Evolutionary conservation across 495 filamentous ascomycete genomes (phyloP).

Genomic region (Penicillium psychrofluorescens): DNA sequence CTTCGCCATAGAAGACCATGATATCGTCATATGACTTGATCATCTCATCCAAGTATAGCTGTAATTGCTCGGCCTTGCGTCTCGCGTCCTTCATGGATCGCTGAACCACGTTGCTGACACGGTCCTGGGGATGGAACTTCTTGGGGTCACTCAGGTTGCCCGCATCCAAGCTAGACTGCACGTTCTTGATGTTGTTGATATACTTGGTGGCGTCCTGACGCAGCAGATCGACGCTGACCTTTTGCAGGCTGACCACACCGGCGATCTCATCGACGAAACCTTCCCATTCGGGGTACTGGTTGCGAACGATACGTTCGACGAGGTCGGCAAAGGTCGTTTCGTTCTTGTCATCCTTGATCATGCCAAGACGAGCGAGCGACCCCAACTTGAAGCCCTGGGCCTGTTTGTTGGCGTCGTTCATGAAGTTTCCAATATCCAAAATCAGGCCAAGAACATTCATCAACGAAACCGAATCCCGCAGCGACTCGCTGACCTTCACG

Average conservation of each 20-base stretch:
- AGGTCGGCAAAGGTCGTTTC: slow-evolving; percentile 92
- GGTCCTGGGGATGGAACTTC: slow-evolving; percentile 96
- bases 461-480: slow-evolving; percentile 82
- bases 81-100: slow-evolving; percentile 93
- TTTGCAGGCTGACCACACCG: slow-evolving; percentile 76
- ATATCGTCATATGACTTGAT: slow-evolving; percentile 85
- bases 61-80: slow-evolving; percentile 92
- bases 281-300: slow-evolving; percentile 95
- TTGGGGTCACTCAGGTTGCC: slow-evolving; percentile 94
- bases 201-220: slow-evolving; percentile 86
- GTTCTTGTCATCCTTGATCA: slow-evolving; percentile 99
- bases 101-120: slow-evolving; percentile 85
- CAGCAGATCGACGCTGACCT: slow-evolving; percentile 91
- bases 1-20: slow-evolving; percentile 94
- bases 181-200: slow-evolving; percentile 88
- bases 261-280: slow-evolving; percentile 77
- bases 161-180: slow-evolving; percentile 83
- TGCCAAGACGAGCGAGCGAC: slow-evolving; percentile 85
- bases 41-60: slow-evolving; percentile 92
- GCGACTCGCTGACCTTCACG: slow-evolving; percentile 76
- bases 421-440: slow-evolving; percentile 96
- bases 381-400: slow-evolving; percentile 96
- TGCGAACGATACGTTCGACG: slow-evolving; percentile 94
- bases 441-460: slow-evolving; percentile 96
- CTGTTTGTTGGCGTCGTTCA: slow-evolving; percentile 99